These are phyloP conservation scores for Rosa persica DNA, from an alignment of 306 rosid species.

Conservation along the genomic window DNA sequence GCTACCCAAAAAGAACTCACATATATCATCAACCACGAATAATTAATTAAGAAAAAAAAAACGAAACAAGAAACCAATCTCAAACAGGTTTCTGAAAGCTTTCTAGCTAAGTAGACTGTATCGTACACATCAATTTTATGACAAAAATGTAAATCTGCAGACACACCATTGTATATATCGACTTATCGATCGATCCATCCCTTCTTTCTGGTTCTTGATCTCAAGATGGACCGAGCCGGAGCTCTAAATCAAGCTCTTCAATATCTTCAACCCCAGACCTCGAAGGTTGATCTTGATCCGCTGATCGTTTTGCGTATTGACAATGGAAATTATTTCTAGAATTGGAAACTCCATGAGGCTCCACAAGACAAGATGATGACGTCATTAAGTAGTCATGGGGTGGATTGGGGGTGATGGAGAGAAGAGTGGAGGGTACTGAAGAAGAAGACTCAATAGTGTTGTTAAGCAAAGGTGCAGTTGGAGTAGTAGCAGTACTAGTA, in stretches of 20 bases:
- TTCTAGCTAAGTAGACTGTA: neutral
- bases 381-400: slow-evolving; percentile 13
- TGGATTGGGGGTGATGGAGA: slow-evolving; percentile 48
- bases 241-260: slow-evolving; percentile 93
- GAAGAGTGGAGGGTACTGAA: slow-evolving; percentile 50
- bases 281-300: slow-evolving; percentile 26
- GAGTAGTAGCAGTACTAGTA: neutral
- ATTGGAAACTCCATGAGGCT: neutral
- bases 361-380: slow-evolving; percentile 4
- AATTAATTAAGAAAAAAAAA: neutral
- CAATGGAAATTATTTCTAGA: neutral
- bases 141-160: neutral
- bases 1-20: neutral
- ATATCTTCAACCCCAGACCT: slow-evolving; percentile 20
- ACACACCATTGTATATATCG: slow-evolving; percentile 1
- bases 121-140: slow-evolving; percentile 2
- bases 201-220: slow-evolving; percentile 11
- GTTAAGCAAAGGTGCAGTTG: neutral
- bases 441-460: slow-evolving; percentile 20
- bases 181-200: neutral
- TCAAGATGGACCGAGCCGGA: slow-evolving; percentile 66
- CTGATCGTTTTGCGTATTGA: slow-evolving; percentile 23
- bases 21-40: neutral
- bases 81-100: neutral
- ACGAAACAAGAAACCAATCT: neutral